A percentile compares a stretch with the other conserved stretches of the same genome.
These are phyloP conservation scores for Ganoderma meredithae DNA, from an alignment of 1,284 basidiomycete species.

Conservation along the genomic window DNA sequence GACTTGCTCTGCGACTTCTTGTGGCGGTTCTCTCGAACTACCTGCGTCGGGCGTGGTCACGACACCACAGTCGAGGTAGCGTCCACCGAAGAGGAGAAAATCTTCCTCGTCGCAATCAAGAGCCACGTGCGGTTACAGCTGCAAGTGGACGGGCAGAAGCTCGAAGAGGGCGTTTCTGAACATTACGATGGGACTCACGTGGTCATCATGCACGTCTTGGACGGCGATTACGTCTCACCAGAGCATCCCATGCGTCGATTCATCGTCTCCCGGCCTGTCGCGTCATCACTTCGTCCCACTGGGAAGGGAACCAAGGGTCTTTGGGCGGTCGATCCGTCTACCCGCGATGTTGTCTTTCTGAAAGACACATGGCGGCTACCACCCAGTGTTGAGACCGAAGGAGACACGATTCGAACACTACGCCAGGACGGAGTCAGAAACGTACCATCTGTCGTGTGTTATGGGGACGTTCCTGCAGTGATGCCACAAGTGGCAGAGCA, in stretches of 20 bases:
- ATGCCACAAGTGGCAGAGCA: background rate
- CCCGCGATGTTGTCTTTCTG: constrained; percentile 13
- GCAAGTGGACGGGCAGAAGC: background rate
- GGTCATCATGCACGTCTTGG: background rate
- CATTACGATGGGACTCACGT: constrained; percentile 9
- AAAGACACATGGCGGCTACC: constrained; percentile 24
- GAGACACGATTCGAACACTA: background rate
- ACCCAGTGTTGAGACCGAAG: background rate
- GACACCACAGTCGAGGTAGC: constrained; percentile 32
- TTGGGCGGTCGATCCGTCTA: constrained; percentile 17
- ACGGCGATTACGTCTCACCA: background rate
- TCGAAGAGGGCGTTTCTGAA: constrained; percentile 6
- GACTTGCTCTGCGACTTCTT: constrained; percentile 38
- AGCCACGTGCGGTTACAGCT: constrained; percentile 10
- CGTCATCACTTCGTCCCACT: background rate
- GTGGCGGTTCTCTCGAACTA: constrained; percentile 34
- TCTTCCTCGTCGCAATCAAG: constrained; percentile 11
- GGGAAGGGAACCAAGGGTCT: constrained; percentile 13
- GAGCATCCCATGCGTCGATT: constrained; percentile 5
- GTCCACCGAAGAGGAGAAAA: constrained; percentile 18
- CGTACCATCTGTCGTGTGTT: background rate
- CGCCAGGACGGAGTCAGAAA: background rate
- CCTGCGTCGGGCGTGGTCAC: constrained; percentile 28
- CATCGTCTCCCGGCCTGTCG: constrained; percentile 19
- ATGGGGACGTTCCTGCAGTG: background rate